Evolutionary conservation across 2,329 filamentous ascomycete species (phyloP).

Genomic region (Tolypocladium cylindrosporum): DNA sequence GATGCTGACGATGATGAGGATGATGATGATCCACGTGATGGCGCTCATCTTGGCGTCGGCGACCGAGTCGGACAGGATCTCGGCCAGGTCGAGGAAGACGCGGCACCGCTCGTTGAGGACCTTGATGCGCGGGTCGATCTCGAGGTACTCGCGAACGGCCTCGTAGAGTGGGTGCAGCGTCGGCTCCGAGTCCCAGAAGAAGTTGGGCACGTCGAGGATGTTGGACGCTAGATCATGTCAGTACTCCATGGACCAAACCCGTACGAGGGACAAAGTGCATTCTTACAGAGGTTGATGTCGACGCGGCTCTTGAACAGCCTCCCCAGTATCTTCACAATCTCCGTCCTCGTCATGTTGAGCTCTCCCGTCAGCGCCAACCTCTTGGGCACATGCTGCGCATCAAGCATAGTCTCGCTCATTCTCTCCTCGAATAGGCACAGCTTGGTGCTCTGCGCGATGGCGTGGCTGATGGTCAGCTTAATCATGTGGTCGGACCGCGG

Average conservation of each 20-base stretch:
- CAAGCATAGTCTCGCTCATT: slow-evolving; percentile 89
- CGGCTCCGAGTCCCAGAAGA: slow-evolving; percentile 97
- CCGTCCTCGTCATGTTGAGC: slow-evolving; percentile 80
- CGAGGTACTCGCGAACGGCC: slow-evolving; percentile 91
- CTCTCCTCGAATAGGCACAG: slow-evolving; percentile 91
- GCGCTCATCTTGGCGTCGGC: slow-evolving; percentile 90
- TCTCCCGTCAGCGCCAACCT: slow-evolving; percentile 80
- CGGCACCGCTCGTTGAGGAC: slow-evolving; percentile 95
- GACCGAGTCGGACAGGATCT: slow-evolving; percentile 87
- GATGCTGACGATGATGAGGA: slow-evolving; percentile 85
- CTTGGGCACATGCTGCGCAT: slow-evolving; percentile 87
- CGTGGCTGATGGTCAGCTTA: slow-evolving; percentile 93
- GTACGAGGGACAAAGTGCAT: not conserved
- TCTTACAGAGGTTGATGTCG: slow-evolving; percentile 91
- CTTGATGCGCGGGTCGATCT: slow-evolving; percentile 92
- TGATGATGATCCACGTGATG: slow-evolving; percentile 97
- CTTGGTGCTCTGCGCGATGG: slow-evolving; percentile 95
- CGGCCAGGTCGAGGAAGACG: slow-evolving; percentile 91
- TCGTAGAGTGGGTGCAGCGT: slow-evolving; percentile 90
- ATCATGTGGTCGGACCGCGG: slow-evolving; percentile 95
- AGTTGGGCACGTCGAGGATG: slow-evolving; percentile 90
- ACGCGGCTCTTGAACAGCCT: slow-evolving; percentile 87
- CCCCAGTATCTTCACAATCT: slow-evolving; percentile 88
- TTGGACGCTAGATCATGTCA: slow-evolving; percentile 62
- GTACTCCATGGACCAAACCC: not conserved